These are phyloP conservation scores for Zoysia japonica DNA, from an alignment of 176 grass and related monocot species.

Conservation along the genomic window DNA sequence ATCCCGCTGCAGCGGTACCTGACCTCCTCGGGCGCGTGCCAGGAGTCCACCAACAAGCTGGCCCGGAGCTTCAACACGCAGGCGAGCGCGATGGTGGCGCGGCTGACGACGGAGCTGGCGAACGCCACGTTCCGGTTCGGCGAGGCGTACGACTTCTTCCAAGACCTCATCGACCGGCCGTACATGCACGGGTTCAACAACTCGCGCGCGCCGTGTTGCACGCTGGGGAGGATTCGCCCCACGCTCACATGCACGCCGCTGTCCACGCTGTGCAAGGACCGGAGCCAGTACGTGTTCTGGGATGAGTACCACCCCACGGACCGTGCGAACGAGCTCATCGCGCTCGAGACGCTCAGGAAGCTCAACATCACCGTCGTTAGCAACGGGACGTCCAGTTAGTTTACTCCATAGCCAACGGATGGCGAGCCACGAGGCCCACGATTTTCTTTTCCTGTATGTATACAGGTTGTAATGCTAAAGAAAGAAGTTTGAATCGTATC, in stretches of 20 bases:
- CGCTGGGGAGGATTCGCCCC: constrained; percentile 64
- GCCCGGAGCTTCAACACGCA: constrained; percentile 70
- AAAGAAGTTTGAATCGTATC: neutral
- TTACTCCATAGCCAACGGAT: neutral
- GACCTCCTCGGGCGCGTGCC: constrained; percentile 63
- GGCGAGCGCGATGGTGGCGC: constrained; percentile 29
- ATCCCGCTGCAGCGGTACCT: constrained; percentile 83
- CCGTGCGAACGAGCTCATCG: constrained; percentile 89
- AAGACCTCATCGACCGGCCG: constrained; percentile 75
- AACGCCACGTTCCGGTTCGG: constrained; percentile 77
- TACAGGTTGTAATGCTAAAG: too few relatives aligned
- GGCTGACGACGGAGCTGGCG: constrained; percentile 50
- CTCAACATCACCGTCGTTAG: constrained; percentile 62
- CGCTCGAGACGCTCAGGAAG: constrained; percentile 66
- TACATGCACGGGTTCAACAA: constrained; percentile 77
- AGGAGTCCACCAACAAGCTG: constrained; percentile 80
- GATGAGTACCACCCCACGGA: constrained; percentile 98
- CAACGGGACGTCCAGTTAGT: constrained; percentile 43
- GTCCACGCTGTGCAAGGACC: constrained; percentile 78
- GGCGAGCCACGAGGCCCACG: neutral
- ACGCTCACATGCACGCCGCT: constrained; percentile 89
- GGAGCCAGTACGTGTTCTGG: constrained; percentile 92
- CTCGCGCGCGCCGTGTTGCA: constrained; percentile 74
- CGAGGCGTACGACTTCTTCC: constrained; percentile 85
- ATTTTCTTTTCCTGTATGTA: neutral